phyloP scores from a whole-genome alignment of 2,329 filamentous ascomycete genomes.

The Pseudogymnoascus sp. region DNA sequence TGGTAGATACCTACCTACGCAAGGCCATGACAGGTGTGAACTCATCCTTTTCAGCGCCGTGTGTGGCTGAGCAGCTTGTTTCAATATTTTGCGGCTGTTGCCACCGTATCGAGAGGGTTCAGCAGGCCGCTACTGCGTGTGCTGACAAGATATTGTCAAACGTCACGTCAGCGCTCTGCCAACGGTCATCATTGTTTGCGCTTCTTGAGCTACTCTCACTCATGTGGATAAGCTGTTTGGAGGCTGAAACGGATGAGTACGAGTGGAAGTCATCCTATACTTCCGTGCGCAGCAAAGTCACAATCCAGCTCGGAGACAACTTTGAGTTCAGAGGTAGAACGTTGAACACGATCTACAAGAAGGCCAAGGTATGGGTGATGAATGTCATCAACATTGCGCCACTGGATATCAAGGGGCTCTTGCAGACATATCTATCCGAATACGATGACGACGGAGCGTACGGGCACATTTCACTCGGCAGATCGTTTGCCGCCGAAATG shows the following conservation, averaged over 20 bases:
- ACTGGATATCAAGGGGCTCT: conserved; percentile 84
- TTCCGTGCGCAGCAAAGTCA: conserved; percentile 69
- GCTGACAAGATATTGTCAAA: conserved; percentile 79
- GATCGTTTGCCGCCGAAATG: conserved; percentile 91
- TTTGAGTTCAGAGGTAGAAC: conserved; percentile 75
- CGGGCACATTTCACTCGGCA: conserved; percentile 82
- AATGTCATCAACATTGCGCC: conserved; percentile 77
- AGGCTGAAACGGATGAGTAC: conserved; percentile 91
- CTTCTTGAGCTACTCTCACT: conserved; percentile 84
- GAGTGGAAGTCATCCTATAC: conserved; percentile 75
- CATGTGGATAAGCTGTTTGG: conserved; percentile 91
- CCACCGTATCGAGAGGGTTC: conserved; percentile 85
- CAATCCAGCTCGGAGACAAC: conserved; percentile 87
- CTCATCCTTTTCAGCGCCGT: conserved; percentile 79
- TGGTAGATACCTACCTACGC: conserved; percentile 70
- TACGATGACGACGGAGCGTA: conserved; percentile 87
- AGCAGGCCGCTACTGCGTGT: conserved; percentile 74
- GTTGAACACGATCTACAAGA: conserved; percentile 66
- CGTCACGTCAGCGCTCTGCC: conserved; percentile 83
- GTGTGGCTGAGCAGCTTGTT: conserved; percentile 81
- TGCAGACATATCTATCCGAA: conserved; percentile 94
- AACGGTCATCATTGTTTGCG: conserved; percentile 84
- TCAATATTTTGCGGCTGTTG: conserved; percentile 83
- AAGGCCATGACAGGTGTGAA: conserved; percentile 65
- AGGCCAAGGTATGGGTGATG: conserved; percentile 73